Conservation (phyloP, 106 monocot genomes). For the Triglochin maritima region DNA sequence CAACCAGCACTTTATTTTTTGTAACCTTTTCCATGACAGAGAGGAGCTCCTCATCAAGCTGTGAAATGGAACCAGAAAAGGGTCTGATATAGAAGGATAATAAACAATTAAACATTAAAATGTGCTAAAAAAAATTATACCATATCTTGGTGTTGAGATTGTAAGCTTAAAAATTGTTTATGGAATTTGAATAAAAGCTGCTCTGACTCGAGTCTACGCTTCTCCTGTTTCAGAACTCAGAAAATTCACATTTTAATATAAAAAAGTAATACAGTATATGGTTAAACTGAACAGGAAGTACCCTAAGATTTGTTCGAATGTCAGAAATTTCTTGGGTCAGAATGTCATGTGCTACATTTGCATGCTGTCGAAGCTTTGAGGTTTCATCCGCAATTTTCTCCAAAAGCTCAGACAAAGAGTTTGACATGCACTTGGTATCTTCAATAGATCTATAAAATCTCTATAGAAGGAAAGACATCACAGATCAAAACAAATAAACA, state of each 20-base stretch:
- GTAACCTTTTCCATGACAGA: constrained; percentile 20
- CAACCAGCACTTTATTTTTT: constrained; percentile 44
- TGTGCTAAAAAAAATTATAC: too few relatives aligned
- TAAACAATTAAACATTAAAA: too few relatives aligned
- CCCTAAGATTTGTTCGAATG: constrained; percentile 75
- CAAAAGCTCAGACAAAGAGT: constrained; percentile 38
- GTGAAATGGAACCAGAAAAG: background rate
- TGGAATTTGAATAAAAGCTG: constrained; percentile 48
- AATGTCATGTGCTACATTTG: constrained; percentile 33
- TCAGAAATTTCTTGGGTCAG: constrained; percentile 39
- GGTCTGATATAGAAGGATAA: too few relatives aligned
- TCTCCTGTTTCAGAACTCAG: constrained; percentile 40
- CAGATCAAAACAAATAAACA: too few relatives aligned
- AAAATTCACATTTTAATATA: background rate
- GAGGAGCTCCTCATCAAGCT: constrained; percentile 51
- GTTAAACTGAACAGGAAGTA: constrained; percentile 5
- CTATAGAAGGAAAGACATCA: constrained; percentile 16
- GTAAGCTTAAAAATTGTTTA: too few relatives aligned
- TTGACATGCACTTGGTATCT: constrained; percentile 50
- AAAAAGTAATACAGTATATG: too few relatives aligned
- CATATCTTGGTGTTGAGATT: too few relatives aligned
- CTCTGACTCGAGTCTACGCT: constrained; percentile 56
- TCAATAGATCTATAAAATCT: constrained; percentile 37
- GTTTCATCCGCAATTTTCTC: constrained; percentile 41
- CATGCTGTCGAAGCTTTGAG: constrained; percentile 34